Evolutionary conservation across 1,284 basidiomycete species (phyloP), one percentile per base, ranked within the genome.

Genomic region (Rhodotorula sp.): DNA sequence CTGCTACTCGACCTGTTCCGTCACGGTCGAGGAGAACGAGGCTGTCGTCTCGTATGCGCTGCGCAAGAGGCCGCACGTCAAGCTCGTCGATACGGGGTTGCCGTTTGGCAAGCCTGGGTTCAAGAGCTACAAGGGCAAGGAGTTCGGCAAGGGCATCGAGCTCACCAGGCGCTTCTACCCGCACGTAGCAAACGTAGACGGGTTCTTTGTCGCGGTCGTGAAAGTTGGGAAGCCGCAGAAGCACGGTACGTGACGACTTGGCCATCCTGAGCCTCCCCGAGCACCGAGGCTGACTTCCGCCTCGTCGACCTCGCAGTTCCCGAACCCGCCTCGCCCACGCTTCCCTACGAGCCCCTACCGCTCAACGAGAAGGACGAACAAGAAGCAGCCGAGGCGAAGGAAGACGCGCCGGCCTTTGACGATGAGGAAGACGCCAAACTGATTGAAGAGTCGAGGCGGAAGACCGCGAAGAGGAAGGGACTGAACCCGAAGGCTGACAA

Each of bases 191-290:
- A 81, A 82, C 76, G 92, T 99, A 91, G 96, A 99, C 81, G 96
- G 96, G 4, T 99, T 99, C 85, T 99, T 88, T 81, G 94, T 99
- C 65, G 94, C 95, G 74, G 99, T 99, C 82, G 91, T 99, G 85
- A 96, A 93, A 82, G 89, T 99, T 30, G 89, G 88, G 79, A 90
- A 87, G 81, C 85, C 88, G 70, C 79, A 82, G 61, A 94, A 91
- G 82, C 79, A 76, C 62, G 79, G 75, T 76, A 27, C 66, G 75
- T 68, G 39, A 44, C 39, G 39, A 44, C 39, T 44, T 44, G 39
- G 39, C 13, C 39, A 17, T 44, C 11, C 39, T 17, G 13, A 44
- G 7, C 19, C 39, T 44, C 39, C 39, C 39, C 39, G 39, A 44
- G 39, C 13, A 15, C 39, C 39, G 39, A 44, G 39, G 39, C 55